Evolutionary conservation across 768 basidiomycete genomes (phyloP).

Genomic region (Clavaria fumosa): DNA sequence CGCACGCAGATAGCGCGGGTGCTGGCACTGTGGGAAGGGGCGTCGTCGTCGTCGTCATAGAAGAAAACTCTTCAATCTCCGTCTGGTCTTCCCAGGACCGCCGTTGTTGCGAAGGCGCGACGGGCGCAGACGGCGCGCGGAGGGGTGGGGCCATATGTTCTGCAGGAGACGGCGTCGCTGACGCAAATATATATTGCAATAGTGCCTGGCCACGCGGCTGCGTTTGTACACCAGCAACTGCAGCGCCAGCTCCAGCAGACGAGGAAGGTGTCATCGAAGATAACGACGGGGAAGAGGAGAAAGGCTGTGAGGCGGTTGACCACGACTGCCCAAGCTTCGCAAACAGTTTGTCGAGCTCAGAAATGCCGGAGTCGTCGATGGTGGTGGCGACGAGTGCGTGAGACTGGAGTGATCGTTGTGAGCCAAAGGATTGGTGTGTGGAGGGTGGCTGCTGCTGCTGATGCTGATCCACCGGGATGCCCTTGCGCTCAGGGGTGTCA

Average conservation of each 20-base stretch:
- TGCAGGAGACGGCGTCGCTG: constrained; percentile 25
- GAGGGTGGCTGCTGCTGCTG: too few relatives aligned
- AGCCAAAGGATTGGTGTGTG: too few relatives aligned
- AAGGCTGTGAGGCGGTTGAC: constrained; percentile 29
- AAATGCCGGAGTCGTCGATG: constrained; percentile 16
- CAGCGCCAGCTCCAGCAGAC: constrained; percentile 16
- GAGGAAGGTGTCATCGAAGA: constrained; percentile 8
- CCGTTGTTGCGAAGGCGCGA: too few relatives aligned
- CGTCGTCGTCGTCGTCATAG: neutral
- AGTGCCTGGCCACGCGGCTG: constrained; percentile 39
- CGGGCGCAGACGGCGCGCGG: neutral
- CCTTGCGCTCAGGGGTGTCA: too few relatives aligned
- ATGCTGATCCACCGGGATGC: too few relatives aligned
- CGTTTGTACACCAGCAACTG: too few relatives aligned
- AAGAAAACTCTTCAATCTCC: too few relatives aligned
- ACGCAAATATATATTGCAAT: constrained; percentile 61
- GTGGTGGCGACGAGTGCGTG: neutral
- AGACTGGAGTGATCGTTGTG: neutral
- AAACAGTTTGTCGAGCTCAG: constrained; percentile 35
- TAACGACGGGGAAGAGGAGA: constrained; percentile 25
- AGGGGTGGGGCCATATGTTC: neutral
- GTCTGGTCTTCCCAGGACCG: too few relatives aligned
- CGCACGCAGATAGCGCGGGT: constrained; percentile 16
- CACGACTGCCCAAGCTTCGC: constrained; percentile 23
- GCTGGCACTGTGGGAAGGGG: neutral